Evolutionary conservation across 352 stramenopile genomes (phyloP).

Genomic region (Phytophthora brassicae): DNA sequence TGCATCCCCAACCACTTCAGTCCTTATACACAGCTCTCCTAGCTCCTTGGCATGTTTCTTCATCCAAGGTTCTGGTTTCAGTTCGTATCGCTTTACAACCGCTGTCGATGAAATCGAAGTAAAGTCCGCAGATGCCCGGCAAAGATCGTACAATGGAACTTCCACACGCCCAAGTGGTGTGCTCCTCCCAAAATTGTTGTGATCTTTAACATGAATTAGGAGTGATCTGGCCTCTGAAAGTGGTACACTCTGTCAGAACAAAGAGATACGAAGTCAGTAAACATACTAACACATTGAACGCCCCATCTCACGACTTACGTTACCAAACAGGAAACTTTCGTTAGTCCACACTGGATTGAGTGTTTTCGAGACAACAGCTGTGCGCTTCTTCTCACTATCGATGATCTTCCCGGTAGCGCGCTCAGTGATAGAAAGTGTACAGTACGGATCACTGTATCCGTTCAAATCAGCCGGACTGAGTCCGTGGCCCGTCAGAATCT

Average conservation of each 20-base stretch:
- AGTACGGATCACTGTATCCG: slow-evolving; percentile 79
- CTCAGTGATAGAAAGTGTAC: slow-evolving; percentile 62
- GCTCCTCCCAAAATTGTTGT: slow-evolving; percentile 66
- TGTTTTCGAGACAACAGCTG: slow-evolving; percentile 62
- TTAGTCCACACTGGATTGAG: slow-evolving; percentile 72
- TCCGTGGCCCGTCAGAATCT: slow-evolving; percentile 62
- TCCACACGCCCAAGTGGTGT: slow-evolving; percentile 69
- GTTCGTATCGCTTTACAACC: slow-evolving; percentile 53
- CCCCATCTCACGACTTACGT: slow-evolving; percentile 34
- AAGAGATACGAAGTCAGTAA: slow-evolving; percentile 1
- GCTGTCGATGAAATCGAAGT: slow-evolving; percentile 57
- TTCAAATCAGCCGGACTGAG: slow-evolving; percentile 56
- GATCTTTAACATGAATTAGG: slow-evolving; percentile 73
- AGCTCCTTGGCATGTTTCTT: slow-evolving; percentile 56
- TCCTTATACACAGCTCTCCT: slow-evolving; percentile 68
- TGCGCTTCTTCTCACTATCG: slow-evolving; percentile 73
- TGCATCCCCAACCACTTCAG: slow-evolving; percentile 59
- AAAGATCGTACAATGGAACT: slow-evolving; percentile 64
- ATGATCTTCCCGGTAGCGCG: slow-evolving; percentile 43
- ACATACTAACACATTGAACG: background rate
- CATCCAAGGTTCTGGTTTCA: slow-evolving; percentile 75
- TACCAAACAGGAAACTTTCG: slow-evolving; percentile 63
- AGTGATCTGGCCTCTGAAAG: slow-evolving; percentile 47
- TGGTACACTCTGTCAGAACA: slow-evolving; percentile 40
- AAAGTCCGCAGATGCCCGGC: slow-evolving; percentile 48